These are phyloP conservation scores for Vitis hybrid DNA, from an alignment of 177 flowering plant species.

Conservation along the genomic window DNA sequence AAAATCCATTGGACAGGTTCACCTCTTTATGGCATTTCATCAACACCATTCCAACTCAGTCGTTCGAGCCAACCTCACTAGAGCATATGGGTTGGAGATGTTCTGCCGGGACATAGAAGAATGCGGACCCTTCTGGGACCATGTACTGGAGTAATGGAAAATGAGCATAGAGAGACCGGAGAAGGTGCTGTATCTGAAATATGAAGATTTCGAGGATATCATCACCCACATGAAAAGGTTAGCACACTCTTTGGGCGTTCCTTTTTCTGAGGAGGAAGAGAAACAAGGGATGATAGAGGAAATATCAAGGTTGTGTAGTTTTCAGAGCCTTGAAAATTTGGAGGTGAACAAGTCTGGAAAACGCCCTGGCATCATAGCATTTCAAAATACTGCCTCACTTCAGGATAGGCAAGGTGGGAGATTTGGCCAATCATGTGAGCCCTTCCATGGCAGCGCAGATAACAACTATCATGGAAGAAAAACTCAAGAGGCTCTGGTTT, in stretches of 20 bases:
- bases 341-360: slow-evolving; percentile 19
- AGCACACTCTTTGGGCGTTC: slow-evolving; percentile 19
- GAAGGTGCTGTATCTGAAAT: slow-evolving; percentile 26
- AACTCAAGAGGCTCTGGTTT: no score
- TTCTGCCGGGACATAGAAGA: slow-evolving; percentile 13
- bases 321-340: slow-evolving; percentile 20
- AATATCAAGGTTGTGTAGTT: slow-evolving; percentile 21
- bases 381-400: no score
- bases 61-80: not conserved
- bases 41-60: not conserved
- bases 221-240: slow-evolving; percentile 1
- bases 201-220: slow-evolving; percentile 21
- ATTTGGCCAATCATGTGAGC: no score
- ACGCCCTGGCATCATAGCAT: no score
- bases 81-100: slow-evolving; percentile 22
- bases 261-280: slow-evolving; percentile 16
- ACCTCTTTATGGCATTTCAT: slow-evolving; percentile 28
- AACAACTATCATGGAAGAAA: no score
- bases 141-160: slow-evolving; percentile 25
- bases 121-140: slow-evolving; percentile 33
- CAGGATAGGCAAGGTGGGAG: no score
- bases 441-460: no score
- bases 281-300: slow-evolving; percentile 11
- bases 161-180: slow-evolving; percentile 18
- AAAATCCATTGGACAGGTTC: slow-evolving; percentile 28